Evolutionary conservation across 352 stramenopile species (phyloP).

Genomic region (Blastocystis hominis): DNA sequence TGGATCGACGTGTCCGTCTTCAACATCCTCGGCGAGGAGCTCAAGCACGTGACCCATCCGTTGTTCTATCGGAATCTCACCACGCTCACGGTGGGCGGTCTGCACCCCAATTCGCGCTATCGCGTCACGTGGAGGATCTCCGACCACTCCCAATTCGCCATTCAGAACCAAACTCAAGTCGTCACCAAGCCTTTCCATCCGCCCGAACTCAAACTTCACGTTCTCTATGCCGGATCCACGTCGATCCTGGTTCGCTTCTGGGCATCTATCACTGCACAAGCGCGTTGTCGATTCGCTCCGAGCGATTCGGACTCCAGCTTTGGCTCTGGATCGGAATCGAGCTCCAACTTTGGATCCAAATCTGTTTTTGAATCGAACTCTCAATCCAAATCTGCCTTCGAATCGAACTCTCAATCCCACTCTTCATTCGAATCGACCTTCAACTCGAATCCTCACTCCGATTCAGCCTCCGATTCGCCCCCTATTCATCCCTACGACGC

Average conservation of each 20-base stretch:
- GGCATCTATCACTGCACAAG: not conserved
- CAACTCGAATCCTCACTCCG: not conserved
- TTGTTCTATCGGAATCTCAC: not conserved
- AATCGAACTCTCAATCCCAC: not conserved
- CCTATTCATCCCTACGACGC: not conserved
- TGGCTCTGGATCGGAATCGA: not conserved
- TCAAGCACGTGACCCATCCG: not conserved
- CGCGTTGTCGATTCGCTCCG: not conserved
- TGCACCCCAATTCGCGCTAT: slow-evolving; percentile 38
- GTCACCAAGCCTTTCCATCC: not conserved
- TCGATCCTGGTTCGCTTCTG: not conserved
- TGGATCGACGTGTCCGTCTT: not conserved
- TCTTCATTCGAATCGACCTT: not conserved
- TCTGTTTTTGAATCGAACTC: not conserved
- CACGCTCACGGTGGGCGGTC: not conserved
- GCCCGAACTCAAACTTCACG: not conserved
- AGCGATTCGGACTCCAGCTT: not conserved
- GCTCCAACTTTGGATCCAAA: not conserved
- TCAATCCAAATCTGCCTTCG: not conserved
- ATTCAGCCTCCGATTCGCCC: not conserved
- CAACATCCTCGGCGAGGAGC: not conserved
- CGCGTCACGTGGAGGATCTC: not conserved
- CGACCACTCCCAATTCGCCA: not conserved
- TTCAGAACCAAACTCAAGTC: not conserved
- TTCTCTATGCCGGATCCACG: not conserved